phyloP scores from a whole-genome alignment of 164 flowering plant species.

The Chimonanthus praecox region DNA sequence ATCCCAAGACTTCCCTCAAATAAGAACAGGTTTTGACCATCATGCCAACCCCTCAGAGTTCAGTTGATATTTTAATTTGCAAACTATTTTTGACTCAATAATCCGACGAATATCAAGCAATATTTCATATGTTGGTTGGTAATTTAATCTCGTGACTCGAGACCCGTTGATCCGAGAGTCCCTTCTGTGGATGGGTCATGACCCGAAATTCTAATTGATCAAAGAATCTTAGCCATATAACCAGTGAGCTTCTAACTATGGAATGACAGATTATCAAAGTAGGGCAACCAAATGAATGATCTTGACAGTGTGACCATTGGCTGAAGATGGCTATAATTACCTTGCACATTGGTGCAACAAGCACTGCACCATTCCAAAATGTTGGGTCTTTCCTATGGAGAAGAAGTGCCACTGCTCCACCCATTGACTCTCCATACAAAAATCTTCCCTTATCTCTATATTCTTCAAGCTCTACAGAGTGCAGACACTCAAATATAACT shows the following conservation, averaged over 20 bases:
- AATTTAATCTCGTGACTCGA: no score
- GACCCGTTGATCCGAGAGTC: no score
- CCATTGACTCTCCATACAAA: constrained; percentile 26
- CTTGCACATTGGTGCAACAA: constrained; percentile 69
- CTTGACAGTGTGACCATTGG: neutral
- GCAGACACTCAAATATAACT: neutral
- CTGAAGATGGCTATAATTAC: constrained; percentile 22
- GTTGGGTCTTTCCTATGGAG: constrained; percentile 19
- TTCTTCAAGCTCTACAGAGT: constrained; percentile 12
- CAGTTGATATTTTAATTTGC: no score
- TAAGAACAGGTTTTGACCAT: no score
- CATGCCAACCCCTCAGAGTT: no score
- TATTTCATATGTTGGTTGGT: no score
- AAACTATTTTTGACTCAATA: no score
- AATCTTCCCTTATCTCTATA: constrained; percentile 16
- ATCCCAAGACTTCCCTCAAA: no score
- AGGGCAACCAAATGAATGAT: neutral
- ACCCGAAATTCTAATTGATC: no score
- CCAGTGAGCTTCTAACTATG: neutral
- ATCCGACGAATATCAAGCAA: no score
- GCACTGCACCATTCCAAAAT: constrained; percentile 24
- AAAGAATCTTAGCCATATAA: no score
- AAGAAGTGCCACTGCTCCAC: constrained; percentile 20
- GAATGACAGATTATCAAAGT: neutral
- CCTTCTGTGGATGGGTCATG: no score